Evolutionary conservation across 202 grass and related monocot genomes (phyloP).

Genomic region (Alloteropsis angusta): DNA sequence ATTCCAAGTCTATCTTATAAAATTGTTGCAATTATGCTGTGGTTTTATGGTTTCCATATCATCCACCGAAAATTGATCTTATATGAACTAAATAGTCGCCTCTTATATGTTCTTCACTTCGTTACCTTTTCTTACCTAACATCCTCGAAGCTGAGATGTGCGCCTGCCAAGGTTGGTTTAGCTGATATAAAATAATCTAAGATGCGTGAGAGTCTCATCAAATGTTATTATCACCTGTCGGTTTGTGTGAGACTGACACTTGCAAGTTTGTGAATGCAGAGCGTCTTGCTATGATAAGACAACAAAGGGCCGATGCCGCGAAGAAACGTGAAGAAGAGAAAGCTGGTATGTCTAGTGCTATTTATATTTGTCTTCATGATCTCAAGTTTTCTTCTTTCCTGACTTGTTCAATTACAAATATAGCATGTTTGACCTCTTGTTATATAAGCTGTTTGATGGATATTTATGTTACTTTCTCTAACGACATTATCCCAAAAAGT

Average conservation of each 20-base stretch:
- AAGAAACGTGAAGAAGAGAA: conserved; percentile 98
- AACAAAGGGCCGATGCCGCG: conserved; percentile 93
- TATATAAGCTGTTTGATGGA: not conserved
- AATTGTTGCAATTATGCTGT: not conserved
- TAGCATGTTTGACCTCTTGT: not conserved
- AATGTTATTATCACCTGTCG: not conserved
- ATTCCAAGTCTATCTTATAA: not conserved
- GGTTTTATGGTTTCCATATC: not conserved
- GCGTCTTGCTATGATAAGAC: conserved; percentile 91
- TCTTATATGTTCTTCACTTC: not conserved
- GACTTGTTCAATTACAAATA: not conserved
- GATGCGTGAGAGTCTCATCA: not conserved
- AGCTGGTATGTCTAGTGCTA: conserved; percentile 56
- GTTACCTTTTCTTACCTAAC: not conserved
- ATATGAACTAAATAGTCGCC: not conserved
- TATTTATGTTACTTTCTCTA: not conserved
- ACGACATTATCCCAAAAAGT: not conserved
- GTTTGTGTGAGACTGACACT: not conserved
- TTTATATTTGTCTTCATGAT: conserved; percentile 2
- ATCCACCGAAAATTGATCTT: not conserved
- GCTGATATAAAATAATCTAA: not conserved
- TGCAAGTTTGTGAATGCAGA: conserved; percentile 49
- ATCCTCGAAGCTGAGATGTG: not conserved
- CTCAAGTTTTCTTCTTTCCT: not conserved
- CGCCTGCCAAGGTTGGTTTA: not conserved